phyloP scores from a whole-genome alignment of 176 grass and related monocot genomes.

The Poa annua region DNA sequence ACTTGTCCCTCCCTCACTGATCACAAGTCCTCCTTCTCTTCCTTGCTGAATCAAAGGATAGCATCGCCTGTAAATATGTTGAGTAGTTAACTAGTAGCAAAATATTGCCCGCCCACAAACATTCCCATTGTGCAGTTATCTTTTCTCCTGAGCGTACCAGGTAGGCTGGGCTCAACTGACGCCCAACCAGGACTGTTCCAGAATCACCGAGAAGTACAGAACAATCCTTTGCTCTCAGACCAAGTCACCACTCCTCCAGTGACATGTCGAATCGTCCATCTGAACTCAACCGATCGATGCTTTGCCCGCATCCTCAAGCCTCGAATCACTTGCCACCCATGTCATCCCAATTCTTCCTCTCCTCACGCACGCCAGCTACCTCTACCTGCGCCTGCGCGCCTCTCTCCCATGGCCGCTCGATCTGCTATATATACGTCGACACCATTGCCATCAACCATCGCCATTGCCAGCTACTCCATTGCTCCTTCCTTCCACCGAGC shows the following conservation, averaged over 20 bases:
- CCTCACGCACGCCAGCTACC: background rate
- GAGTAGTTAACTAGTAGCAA: too few relatives aligned
- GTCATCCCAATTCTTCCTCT: background rate
- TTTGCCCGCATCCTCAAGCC: conserved; percentile 37
- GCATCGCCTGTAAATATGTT: too few relatives aligned
- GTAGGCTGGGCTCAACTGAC: background rate
- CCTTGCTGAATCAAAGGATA: too few relatives aligned
- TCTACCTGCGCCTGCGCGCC: background rate
- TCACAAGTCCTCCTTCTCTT: too few relatives aligned
- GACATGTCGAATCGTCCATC: background rate
- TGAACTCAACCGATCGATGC: conserved; percentile 33
- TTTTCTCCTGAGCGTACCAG: too few relatives aligned
- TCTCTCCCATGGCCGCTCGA: conserved; percentile 21
- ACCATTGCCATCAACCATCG: background rate
- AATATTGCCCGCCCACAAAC: too few relatives aligned
- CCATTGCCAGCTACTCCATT: conserved; percentile 3
- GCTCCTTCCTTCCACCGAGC: background rate
- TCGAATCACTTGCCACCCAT: conserved; percentile 37
- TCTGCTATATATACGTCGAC: conserved; percentile 17
- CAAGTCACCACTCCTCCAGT: background rate
- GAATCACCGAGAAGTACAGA: too few relatives aligned
- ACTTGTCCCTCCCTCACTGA: too few relatives aligned
- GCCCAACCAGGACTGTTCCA: background rate
- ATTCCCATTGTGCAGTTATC: too few relatives aligned
- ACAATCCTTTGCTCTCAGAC: background rate